phyloP scores from a whole-genome alignment of 768 basidiomycete genomes.

The Boletellus sp. region DNA sequence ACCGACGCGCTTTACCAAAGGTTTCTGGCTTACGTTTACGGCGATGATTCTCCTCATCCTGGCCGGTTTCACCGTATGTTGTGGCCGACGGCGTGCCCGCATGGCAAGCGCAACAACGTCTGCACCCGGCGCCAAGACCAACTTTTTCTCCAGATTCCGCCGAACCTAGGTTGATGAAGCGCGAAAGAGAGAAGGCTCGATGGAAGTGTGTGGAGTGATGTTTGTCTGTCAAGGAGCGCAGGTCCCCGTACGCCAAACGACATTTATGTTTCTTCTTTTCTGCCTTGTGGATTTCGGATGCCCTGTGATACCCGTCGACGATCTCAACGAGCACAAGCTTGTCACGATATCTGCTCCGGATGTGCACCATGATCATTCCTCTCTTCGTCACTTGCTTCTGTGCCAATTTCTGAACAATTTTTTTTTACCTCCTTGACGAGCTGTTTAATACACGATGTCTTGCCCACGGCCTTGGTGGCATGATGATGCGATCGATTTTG shows the following conservation, averaged over 20 bases:
- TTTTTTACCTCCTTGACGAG: background rate
- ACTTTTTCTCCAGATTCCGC: slow-evolving; percentile 38
- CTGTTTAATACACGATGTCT: slow-evolving; percentile 10
- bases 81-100: slow-evolving; percentile 58
- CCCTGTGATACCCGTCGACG: background rate
- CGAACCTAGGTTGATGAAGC: slow-evolving; percentile 26
- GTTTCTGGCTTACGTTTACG: slow-evolving; percentile 74
- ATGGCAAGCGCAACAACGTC: slow-evolving; percentile 37
- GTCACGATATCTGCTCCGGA: slow-evolving; percentile 8
- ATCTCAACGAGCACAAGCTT: slow-evolving; percentile 6
- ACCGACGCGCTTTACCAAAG: slow-evolving; percentile 32
- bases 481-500: too few relatives aligned
- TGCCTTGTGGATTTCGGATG: background rate
- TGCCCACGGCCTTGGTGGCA: background rate
- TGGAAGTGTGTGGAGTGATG: background rate
- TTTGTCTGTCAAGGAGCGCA: background rate
- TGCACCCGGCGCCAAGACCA: slow-evolving; percentile 18
- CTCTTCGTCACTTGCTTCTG: background rate
- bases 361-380: background rate
- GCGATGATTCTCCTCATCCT: slow-evolving; percentile 59
- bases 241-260: background rate
- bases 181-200: background rate
- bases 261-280: background rate
- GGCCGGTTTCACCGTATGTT: slow-evolving; percentile 67
- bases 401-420: background rate